Conservation (phyloP, 441 rosid species). For the Adansonia rubrostipa region DNA sequence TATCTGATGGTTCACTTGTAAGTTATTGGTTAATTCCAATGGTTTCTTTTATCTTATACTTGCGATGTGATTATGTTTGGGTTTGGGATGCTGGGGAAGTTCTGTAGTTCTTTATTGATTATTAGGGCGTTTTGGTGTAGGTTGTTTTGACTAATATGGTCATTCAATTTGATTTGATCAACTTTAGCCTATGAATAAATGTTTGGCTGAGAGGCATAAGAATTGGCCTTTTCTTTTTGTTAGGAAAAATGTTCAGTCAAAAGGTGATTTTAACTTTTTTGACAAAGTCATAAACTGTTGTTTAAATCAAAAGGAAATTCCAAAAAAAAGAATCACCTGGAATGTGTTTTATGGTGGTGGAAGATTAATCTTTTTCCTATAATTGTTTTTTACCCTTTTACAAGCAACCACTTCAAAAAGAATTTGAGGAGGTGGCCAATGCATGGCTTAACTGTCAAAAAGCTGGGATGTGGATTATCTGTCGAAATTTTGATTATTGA, state of each 20-base stretch:
- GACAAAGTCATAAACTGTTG: not conserved
- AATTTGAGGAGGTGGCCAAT: constrained; percentile 7
- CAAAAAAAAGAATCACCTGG: not conserved
- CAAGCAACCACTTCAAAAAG: not conserved
- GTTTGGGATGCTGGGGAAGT: not conserved
- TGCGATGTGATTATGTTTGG: not conserved
- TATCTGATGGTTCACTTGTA: constrained; percentile 98
- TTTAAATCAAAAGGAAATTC: not conserved
- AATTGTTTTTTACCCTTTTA: not conserved
- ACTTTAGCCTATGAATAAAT: not conserved
- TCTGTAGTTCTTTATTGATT: constrained; percentile 13
- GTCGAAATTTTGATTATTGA: not conserved
- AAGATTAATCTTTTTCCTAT: not conserved
- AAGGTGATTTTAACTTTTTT: not conserved
- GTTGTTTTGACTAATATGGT: constrained; percentile 8
- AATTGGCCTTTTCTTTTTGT: not conserved
- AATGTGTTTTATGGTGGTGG: not conserved
- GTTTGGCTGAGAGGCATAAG: not conserved
- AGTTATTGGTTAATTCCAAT: constrained; percentile 41
- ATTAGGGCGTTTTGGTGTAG: constrained; percentile 5
- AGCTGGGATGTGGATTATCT: not conserved
- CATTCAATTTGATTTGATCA: not conserved
- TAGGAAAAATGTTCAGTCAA: not conserved
- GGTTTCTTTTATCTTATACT: not conserved
- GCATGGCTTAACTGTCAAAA: not conserved